phyloP scores from a whole-genome alignment of 768 basidiomycete genomes.

The Pholiota microspora region DNA sequence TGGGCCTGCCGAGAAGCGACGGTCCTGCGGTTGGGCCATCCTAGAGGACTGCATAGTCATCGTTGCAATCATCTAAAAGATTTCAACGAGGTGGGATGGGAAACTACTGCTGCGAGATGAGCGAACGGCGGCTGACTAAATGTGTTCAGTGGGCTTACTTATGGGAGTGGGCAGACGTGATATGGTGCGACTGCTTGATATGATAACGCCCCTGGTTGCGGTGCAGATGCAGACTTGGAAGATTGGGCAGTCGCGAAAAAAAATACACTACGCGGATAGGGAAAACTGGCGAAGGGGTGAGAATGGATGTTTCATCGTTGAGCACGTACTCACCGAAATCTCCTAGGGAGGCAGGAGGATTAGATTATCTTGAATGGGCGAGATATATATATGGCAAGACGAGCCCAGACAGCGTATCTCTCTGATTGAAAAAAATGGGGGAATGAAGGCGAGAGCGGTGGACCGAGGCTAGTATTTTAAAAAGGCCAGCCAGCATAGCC shows the following conservation, averaged over 20 bases:
- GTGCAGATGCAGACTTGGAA: constrained; percentile 3
- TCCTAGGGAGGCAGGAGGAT: background rate
- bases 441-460: constrained; percentile 9
- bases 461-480: constrained; percentile 10
- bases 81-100: constrained; percentile 9
- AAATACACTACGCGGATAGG: background rate
- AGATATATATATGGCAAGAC: background rate
- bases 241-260: too few relatives aligned
- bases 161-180: background rate
- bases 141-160: constrained; percentile 3
- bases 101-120: constrained; percentile 3
- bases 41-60: constrained; percentile 32
- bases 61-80: constrained; percentile 45
- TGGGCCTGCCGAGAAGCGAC: constrained; percentile 29
- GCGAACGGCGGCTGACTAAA: constrained; percentile 20
- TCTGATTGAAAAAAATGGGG: background rate
- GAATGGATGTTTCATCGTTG: background rate
- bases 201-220: background rate
- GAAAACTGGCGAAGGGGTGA: background rate
- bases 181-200: constrained; percentile 1
- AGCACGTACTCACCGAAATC: background rate
- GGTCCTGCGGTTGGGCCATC: constrained; percentile 34
- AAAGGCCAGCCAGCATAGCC: constrained; percentile 15
- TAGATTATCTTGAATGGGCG: background rate
- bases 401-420: background rate